phyloP scores from a whole-genome alignment of 2,329 filamentous ascomycete species.

The Hypoxylon sp. region DNA sequence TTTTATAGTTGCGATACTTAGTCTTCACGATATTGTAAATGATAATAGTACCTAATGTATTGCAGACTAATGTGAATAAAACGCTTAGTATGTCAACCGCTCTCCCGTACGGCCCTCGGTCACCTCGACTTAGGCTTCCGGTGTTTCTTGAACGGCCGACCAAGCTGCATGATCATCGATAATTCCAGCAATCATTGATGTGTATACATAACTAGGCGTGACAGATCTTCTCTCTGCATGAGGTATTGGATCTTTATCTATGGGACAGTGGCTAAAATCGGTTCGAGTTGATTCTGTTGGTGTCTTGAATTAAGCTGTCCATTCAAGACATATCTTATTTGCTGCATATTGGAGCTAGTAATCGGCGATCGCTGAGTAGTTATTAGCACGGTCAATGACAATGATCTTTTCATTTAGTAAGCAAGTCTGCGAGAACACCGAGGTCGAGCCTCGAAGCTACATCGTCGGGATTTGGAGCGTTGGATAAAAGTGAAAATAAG shows the following conservation, averaged over 20 bases:
- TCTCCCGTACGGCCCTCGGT: background rate
- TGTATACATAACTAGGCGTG: background rate
- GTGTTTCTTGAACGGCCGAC: constrained; percentile 28
- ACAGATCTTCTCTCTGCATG: constrained; percentile 9
- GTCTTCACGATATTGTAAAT: background rate
- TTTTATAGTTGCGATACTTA: background rate
- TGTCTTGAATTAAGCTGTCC: constrained; percentile 12
- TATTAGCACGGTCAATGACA: constrained; percentile 24
- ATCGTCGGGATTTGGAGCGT: constrained; percentile 37
- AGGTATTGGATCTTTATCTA: background rate
- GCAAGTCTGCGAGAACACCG: constrained; percentile 29
- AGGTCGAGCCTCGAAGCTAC: constrained; percentile 19
- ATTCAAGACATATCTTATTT: constrained; percentile 32
- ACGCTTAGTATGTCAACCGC: background rate
- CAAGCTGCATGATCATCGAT: background rate
- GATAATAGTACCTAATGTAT: background rate
- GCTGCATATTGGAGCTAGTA: constrained; percentile 40
- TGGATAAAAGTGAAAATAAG: constrained; percentile 39
- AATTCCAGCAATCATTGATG: background rate
- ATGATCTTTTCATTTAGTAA: constrained; percentile 35
- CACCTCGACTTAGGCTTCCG: constrained; percentile 15
- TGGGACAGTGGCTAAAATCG: constrained; percentile 23
- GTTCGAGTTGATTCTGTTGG: constrained; percentile 24
- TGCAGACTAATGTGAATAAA: background rate
- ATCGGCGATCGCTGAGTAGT: constrained; percentile 38